Base-by-base conservation (phyloP, 352 stramenopile genomes). In the Globisporangium abappressorium region DNA sequence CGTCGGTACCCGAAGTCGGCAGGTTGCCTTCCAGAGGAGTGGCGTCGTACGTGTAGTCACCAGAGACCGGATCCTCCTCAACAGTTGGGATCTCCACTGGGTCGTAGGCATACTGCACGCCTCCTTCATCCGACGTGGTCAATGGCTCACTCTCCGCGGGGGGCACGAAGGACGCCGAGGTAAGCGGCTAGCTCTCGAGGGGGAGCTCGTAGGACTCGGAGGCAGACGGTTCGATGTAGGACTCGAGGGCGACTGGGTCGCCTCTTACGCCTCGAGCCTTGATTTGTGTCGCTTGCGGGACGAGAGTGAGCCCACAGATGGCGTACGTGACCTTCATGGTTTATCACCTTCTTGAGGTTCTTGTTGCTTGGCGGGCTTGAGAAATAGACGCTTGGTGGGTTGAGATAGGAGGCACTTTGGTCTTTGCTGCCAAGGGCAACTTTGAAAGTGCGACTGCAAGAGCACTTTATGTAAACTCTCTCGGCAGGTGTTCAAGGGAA, bases 251-350 rank as follows among this genome's bases (percentile, higher is more conserved):
- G 4, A 4, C 20, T 12, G 0, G 18, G 28, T 51, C n/a, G n/a
- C 33, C n/a, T 20, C 33, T 24, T 5, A 30, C 26, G 22, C 26
- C n/a, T 15, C 26, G 53, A 0, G 53, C 24, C 5, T 58, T 8
- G 26, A 8, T 20, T 36, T 24, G 53, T 1, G 53, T 15, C 12
- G 43, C 33, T 5, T 61, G 57, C 7, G 61, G 56, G 46, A 61
- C 0, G 5, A 28, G 28, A 14, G 22, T 24, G 9, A 69, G 55
- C 28, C 64, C 33, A 6, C 46, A 62, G 64, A 65, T 43, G n/a
- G 57, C 57, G 24, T 34, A 51, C 1, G 20, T 6, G 9, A 70
- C 8, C 22, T 70, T 61, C 64, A 70, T 64, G 28, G 28, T 30
- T 2, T 30, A 3, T 30, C 28, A 30, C 28, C 9, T 20, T 43